phyloP scores from a whole-genome alignment of 495 filamentous ascomycete species.

The Articulospora tetracladia region DNA sequence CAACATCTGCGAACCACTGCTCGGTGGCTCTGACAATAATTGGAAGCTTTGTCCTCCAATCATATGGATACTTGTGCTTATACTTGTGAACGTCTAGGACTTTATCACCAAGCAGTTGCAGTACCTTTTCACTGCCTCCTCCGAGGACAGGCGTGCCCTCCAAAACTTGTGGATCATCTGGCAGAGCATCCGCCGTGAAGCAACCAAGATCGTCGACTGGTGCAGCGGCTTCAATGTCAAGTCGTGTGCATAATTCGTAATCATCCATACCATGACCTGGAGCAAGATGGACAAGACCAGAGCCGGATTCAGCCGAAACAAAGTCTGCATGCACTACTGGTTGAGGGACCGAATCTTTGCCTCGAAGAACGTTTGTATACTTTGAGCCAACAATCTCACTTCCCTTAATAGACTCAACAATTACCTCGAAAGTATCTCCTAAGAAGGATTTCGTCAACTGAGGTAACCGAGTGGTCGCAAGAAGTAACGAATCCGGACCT shows the following conservation, averaged over 20 bases:
- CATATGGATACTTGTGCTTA: slow-evolving; percentile 91
- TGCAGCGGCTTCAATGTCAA: slow-evolving; percentile 66
- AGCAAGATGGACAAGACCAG: slow-evolving; percentile 89
- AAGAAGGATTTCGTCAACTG: slow-evolving; percentile 39
- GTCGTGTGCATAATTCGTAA: slow-evolving; percentile 70
- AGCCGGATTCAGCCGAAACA: slow-evolving; percentile 81
- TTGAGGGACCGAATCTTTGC: slow-evolving; percentile 46
- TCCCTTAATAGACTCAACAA: slow-evolving; percentile 59
- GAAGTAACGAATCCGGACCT: slow-evolving; percentile 53
- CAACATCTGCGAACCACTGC: slow-evolving; percentile 97
- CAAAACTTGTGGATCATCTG: slow-evolving; percentile 55
- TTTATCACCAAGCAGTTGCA: slow-evolving; percentile 56
- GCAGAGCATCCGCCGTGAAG: slow-evolving; percentile 74
- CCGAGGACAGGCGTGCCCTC: slow-evolving; percentile 56
- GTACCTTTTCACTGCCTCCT: slow-evolving; percentile 63
- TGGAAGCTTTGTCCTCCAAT: slow-evolving; percentile 93
- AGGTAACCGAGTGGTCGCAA: slow-evolving; percentile 64
- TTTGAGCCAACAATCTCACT: slow-evolving; percentile 56
- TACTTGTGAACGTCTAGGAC: slow-evolving; percentile 67
- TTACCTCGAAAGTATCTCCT: slow-evolving; percentile 31
- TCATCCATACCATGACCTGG: slow-evolving; percentile 97
- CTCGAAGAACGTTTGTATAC: slow-evolving; percentile 65
- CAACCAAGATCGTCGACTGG: slow-evolving; percentile 77
- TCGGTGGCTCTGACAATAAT: slow-evolving; percentile 88
- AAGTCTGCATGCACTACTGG: slow-evolving; percentile 78